These are phyloP conservation scores for Cadophora sp. DNA, from an alignment of 2,329 filamentous ascomycete genomes.

Conservation along the genomic window DNA sequence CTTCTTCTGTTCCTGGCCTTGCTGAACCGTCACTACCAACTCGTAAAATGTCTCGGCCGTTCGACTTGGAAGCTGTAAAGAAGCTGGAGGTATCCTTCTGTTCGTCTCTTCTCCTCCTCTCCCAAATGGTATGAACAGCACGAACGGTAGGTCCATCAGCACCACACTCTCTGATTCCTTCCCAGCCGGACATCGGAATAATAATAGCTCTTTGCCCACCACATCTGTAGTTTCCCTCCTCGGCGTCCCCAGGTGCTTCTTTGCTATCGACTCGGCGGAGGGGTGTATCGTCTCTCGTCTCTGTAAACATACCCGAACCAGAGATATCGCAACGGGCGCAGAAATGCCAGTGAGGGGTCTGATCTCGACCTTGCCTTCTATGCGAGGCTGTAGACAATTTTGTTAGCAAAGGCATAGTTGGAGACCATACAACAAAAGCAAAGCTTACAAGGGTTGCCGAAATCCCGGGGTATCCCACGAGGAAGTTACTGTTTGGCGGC, in stretches of 20 bases:
- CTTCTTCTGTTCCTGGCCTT: slow-evolving; percentile 88
- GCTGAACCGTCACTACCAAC: slow-evolving; percentile 93
- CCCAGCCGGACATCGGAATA: slow-evolving; percentile 86
- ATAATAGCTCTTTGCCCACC: slow-evolving; percentile 92
- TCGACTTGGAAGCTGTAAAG: slow-evolving; percentile 85
- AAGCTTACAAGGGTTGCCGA: slow-evolving; percentile 90
- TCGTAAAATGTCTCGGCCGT: slow-evolving; percentile 99
- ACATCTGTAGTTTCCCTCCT: slow-evolving; percentile 90
- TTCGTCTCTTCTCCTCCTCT: slow-evolving; percentile 90
- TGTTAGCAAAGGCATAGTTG: slow-evolving; percentile 34
- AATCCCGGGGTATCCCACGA: slow-evolving; percentile 97
- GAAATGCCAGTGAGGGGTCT: slow-evolving; percentile 84
- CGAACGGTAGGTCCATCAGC: slow-evolving; percentile 96
- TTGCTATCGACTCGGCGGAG: slow-evolving; percentile 90
- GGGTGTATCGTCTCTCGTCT: slow-evolving; percentile 96
- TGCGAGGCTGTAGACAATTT: slow-evolving; percentile 72
- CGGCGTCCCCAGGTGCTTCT: slow-evolving; percentile 88
- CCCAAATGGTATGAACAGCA: slow-evolving; percentile 96
- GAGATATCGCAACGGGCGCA: slow-evolving; percentile 86
- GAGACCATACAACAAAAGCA: slow-evolving; percentile 18
- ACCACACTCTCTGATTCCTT: slow-evolving; percentile 88
- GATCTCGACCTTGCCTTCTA: slow-evolving; percentile 98
- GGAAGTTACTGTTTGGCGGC: slow-evolving; percentile 94
- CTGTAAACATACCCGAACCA: slow-evolving; percentile 93
- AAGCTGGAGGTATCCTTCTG: slow-evolving; percentile 88